Evolutionary conservation across 345 rosid genomes (phyloP).

Genomic region (Carallia brachiata): DNA sequence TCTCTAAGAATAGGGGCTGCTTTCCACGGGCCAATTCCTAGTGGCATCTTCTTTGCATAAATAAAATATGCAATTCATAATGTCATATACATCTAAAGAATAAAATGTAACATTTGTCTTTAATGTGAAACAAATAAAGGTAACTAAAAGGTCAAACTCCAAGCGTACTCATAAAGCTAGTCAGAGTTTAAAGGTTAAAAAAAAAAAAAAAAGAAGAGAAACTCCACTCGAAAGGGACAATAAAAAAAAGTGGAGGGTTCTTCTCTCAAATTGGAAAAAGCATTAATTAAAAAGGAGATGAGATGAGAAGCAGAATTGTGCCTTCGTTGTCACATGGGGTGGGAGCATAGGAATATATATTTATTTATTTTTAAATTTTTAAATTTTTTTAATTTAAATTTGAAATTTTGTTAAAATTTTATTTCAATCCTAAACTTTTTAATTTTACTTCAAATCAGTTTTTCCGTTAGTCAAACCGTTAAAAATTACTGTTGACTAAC

Average conservation of each 20-base stretch:
- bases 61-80: too few species aligned
- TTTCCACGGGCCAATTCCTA: too few species aligned
- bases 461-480: too few species aligned
- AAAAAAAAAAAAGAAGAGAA: background rate
- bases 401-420: background rate
- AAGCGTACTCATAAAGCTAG: background rate
- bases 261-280: slow-evolving; percentile 1
- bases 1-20: too few species aligned
- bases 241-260: background rate
- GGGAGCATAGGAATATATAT: background rate
- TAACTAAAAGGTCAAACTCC: too few species aligned
- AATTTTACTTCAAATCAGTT: too few species aligned
- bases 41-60: too few species aligned
- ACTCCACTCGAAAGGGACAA: background rate
- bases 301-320: slow-evolving; percentile 19
- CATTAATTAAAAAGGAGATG: background rate
- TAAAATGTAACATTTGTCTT: slow-evolving; percentile 1
- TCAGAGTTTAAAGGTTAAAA: background rate
- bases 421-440: too few species aligned
- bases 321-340: slow-evolving; percentile 14
- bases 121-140: slow-evolving; percentile 5
- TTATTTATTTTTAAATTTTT: too few species aligned
- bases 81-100: too few species aligned
- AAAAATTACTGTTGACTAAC: too few species aligned
- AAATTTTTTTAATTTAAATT: too few species aligned